phyloP scores from a whole-genome alignment of 306 rosid species.

The Pachyrhizus erosus region DNA sequence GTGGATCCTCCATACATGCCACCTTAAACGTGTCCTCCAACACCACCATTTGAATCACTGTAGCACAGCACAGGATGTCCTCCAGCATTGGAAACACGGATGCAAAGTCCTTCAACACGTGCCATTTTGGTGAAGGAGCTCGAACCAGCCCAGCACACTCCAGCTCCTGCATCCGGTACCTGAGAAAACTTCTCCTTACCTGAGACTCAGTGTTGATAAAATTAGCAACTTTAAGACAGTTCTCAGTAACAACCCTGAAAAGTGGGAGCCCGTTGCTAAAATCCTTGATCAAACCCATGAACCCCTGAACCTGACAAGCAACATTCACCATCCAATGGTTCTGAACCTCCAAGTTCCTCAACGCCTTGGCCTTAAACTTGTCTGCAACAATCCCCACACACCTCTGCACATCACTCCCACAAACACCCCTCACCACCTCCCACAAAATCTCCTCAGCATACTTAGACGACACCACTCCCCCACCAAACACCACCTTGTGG shows the following conservation, averaged over 20 bases:
- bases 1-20: conserved; percentile 63
- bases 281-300: conserved; percentile 78
- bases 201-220: conserved; percentile 63
- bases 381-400: conserved; percentile 85
- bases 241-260: conserved; percentile 71
- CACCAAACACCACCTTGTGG: conserved; percentile 66
- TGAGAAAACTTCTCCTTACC: conserved; percentile 65
- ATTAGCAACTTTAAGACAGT: conserved; percentile 69
- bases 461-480: conserved; percentile 57
- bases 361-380: conserved; percentile 79
- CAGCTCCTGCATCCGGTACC: conserved; percentile 68
- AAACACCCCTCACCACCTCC: conserved; percentile 58
- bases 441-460: conserved; percentile 84
- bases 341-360: conserved; percentile 80
- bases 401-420: conserved; percentile 64
- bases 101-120: conserved; percentile 60
- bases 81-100: conserved; percentile 75
- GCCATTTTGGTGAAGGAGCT: conserved; percentile 68
- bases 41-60: conserved; percentile 73
- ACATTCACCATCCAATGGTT: conserved; percentile 92
- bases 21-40: conserved; percentile 67
- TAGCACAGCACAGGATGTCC: conserved; percentile 66
- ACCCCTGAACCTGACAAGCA: conserved; percentile 83
- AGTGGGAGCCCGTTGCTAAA: conserved; percentile 69
- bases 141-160: conserved; percentile 65